Evolutionary conservation across 208 protist species (phyloP).

Genomic region (Trypanosoma congolense): DNA sequence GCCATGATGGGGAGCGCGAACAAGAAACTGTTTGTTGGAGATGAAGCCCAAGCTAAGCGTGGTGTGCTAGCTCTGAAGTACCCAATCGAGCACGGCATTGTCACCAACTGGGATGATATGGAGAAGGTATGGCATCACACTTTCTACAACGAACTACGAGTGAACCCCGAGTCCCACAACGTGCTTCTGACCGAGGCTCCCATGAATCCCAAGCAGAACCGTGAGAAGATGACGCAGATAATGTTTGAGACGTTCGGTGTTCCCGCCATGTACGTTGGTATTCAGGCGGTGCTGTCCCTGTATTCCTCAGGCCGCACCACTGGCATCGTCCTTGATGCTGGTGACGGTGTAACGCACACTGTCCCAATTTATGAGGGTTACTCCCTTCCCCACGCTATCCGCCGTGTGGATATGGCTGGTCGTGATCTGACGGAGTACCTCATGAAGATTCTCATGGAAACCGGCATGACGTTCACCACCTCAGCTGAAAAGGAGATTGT

Average conservation of each 20-base stretch:
- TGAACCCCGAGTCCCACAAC: conserved; percentile 94
- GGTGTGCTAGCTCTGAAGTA: conserved; percentile 91
- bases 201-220: conserved; percentile 89
- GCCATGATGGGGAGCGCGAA: conserved; percentile 91
- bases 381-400: conserved; percentile 72
- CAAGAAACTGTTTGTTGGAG: conserved; percentile 92
- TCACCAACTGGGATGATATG: conserved; percentile 98
- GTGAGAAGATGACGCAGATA: conserved; percentile 93
- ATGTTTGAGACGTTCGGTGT: conserved; percentile 92
- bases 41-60: conserved; percentile 91
- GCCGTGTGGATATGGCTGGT: conserved; percentile 87
- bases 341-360: conserved; percentile 91
- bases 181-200: conserved; percentile 92
- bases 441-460: conserved; percentile 91
- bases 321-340: conserved; percentile 90
- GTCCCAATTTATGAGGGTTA: conserved; percentile 93
- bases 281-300: conserved; percentile 96
- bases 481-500: conserved; percentile 95
- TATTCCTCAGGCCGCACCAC: conserved; percentile 88
- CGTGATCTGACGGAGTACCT: conserved; percentile 94
- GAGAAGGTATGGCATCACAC: conserved; percentile 98
- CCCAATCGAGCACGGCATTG: conserved; percentile 94
- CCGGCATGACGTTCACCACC: conserved; percentile 91
- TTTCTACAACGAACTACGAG: conserved; percentile 97
- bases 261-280: conserved; percentile 88